phyloP scores from a whole-genome alignment of 2,329 filamentous ascomycete species.

The Scytalidium lignicola region DNA sequence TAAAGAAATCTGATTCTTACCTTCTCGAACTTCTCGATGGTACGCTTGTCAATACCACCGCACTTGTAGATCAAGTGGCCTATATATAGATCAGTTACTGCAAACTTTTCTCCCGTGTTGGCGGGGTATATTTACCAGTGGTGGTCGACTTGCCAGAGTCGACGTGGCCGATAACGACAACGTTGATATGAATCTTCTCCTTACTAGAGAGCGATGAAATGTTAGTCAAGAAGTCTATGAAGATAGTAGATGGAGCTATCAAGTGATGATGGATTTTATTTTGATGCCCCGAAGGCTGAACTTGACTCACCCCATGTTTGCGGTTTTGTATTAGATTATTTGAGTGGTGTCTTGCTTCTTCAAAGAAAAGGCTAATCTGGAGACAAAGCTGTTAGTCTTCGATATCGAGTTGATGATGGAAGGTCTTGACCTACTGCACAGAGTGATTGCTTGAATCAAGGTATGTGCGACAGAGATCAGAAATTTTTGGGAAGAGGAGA shows the following conservation, averaged over 20 bases:
- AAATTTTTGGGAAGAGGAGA: conserved; percentile 3
- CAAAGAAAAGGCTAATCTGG: conserved; percentile 19
- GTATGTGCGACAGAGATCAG: conserved; percentile 21
- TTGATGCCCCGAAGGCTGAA: too few relatives aligned
- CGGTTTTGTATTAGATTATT: conserved; percentile 22
- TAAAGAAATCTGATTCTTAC: conserved; percentile 51
- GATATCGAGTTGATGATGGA: conserved; percentile 4
- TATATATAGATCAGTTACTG: conserved; percentile 36
- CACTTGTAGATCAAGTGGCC: conserved; percentile 99
- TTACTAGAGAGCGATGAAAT: conserved; percentile 56
- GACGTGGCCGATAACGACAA: conserved; percentile 99
- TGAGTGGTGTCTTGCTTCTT: conserved; percentile 20
- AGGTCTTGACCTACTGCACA: conserved; percentile 21
- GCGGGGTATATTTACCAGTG: conserved; percentile 59
- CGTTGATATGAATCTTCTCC: conserved; percentile 95
- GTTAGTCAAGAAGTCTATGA: conserved; percentile 18
- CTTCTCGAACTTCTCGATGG: conserved; percentile 99
- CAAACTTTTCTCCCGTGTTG: conserved; percentile 1
- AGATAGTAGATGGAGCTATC: conserved; percentile 11
- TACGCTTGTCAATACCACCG: conserved; percentile 99
- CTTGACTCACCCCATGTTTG: conserved; percentile 29
- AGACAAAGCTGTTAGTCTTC: conserved; percentile 12
- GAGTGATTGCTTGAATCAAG: conserved; percentile 28
- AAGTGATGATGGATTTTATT: conserved; percentile 2
- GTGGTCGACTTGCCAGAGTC: conserved; percentile 99